These are phyloP conservation scores for Phalaenopsis hybrid DNA, from an alignment of 116 monocot species.

Conservation along the genomic window DNA sequence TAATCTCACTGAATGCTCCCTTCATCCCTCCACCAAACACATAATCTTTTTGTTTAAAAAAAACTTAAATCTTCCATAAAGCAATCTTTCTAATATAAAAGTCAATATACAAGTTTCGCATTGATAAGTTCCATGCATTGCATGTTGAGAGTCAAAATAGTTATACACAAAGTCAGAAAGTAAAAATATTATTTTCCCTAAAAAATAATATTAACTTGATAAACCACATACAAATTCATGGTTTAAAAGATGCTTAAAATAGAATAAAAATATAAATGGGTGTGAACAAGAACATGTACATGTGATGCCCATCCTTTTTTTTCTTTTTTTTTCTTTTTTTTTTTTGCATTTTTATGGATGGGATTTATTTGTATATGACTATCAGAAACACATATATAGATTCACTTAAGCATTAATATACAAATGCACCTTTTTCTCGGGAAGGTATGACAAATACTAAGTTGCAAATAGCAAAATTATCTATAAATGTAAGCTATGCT, in stretches of 20 bases:
- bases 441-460: background rate
- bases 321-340: background rate
- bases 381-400: background rate
- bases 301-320: background rate
- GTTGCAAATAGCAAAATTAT: background rate
- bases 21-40: background rate
- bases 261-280: background rate
- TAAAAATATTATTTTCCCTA: background rate
- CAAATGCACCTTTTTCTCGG: too few relatives aligned
- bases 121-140: too few relatives aligned
- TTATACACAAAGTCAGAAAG: background rate
- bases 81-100: background rate
- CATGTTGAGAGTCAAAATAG: too few relatives aligned
- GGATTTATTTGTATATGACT: background rate
- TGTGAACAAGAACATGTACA: background rate
- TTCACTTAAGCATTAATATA: background rate
- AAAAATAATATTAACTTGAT: background rate
- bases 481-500: background rate
- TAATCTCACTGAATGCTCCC: background rate
- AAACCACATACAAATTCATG: background rate
- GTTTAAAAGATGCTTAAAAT: background rate
- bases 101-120: too few relatives aligned
- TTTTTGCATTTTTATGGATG: background rate
- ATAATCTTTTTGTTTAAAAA: background rate
- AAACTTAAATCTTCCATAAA: background rate